These are phyloP conservation scores for Neurospora terricola DNA, from an alignment of 495 filamentous ascomycete genomes.

Conservation along the genomic window DNA sequence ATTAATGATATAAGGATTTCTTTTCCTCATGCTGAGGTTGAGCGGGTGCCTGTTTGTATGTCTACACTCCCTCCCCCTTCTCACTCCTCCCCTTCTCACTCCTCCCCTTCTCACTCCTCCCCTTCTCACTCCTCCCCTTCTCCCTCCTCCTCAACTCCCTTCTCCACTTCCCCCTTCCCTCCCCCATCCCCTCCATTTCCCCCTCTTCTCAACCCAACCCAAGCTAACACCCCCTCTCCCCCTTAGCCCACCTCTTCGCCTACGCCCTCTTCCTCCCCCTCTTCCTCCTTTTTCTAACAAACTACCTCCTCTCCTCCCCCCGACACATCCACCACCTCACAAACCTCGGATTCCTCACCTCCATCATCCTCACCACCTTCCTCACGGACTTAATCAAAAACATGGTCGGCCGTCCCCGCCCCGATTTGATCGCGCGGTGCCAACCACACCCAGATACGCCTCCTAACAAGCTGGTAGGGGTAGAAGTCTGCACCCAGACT, in stretches of 20 bases:
- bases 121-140: background rate
- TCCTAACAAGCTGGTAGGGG: slow-evolving; percentile 54
- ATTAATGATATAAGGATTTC: slow-evolving; percentile 76
- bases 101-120: background rate
- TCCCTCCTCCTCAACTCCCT: slow-evolving; percentile 9
- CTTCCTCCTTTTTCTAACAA: slow-evolving; percentile 53
- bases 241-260: slow-evolving; percentile 63
- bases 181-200: slow-evolving; percentile 67
- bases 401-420: slow-evolving; percentile 77
- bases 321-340: slow-evolving; percentile 81
- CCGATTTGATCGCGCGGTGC: slow-evolving; percentile 85
- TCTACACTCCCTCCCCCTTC: slow-evolving; percentile 3
- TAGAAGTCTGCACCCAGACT: slow-evolving; percentile 71
- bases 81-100: background rate
- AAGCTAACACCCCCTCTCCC: no score
- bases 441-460: slow-evolving; percentile 58
- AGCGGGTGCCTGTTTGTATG: slow-evolving; percentile 74
- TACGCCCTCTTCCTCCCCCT: slow-evolving; percentile 68
- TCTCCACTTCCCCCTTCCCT: slow-evolving; percentile 41
- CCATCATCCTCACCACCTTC: slow-evolving; percentile 67
- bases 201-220: no score
- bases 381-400: slow-evolving; percentile 92
- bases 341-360: slow-evolving; percentile 66
- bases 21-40: slow-evolving; percentile 74
- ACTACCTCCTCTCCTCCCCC: slow-evolving; percentile 46